Conservation (phyloP, 2,329 filamentous ascomycete genomes). For the Diaporthe ilicicola region DNA sequence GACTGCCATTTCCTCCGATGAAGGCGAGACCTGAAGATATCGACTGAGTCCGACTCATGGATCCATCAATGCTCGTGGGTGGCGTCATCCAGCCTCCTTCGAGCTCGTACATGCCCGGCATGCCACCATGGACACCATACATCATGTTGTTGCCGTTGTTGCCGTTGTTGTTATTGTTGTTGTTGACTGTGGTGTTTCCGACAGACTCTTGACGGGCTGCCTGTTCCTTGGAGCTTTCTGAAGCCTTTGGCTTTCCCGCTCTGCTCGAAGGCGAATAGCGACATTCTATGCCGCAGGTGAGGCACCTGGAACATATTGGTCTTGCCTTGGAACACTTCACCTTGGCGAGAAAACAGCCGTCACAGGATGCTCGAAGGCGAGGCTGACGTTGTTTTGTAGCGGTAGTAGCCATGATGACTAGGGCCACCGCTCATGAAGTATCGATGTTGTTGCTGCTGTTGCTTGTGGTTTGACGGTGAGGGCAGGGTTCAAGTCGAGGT, state of each 20-base stretch:
- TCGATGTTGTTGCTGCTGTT: not conserved
- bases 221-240: slow-evolving; percentile 40
- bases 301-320: slow-evolving; percentile 62
- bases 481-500: not conserved
- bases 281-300: slow-evolving; percentile 58
- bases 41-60: slow-evolving; percentile 45
- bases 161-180: slow-evolving; percentile 35
- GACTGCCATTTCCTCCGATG: slow-evolving; percentile 35
- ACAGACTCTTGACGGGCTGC: slow-evolving; percentile 35
- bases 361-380: slow-evolving; percentile 58
- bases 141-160: slow-evolving; percentile 41
- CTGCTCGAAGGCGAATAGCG: slow-evolving; percentile 62
- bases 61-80: slow-evolving; percentile 45
- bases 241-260: slow-evolving; percentile 57
- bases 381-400: slow-evolving; percentile 48
- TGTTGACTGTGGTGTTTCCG: slow-evolving; percentile 38
- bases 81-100: slow-evolving; percentile 51
- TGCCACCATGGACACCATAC: slow-evolving; percentile 40
- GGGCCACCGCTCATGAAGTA: not conserved
- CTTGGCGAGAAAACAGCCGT: slow-evolving; percentile 64
- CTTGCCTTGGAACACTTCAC: slow-evolving; percentile 64
- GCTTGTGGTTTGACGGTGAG: not conserved
- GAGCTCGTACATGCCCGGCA: slow-evolving; percentile 46
- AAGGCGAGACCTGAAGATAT: slow-evolving; percentile 43
- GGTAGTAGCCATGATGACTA: slow-evolving; percentile 36